These are phyloP conservation scores for Pythium sukuiense DNA, from an alignment of 352 stramenopile species.

Conservation along the genomic window DNA sequence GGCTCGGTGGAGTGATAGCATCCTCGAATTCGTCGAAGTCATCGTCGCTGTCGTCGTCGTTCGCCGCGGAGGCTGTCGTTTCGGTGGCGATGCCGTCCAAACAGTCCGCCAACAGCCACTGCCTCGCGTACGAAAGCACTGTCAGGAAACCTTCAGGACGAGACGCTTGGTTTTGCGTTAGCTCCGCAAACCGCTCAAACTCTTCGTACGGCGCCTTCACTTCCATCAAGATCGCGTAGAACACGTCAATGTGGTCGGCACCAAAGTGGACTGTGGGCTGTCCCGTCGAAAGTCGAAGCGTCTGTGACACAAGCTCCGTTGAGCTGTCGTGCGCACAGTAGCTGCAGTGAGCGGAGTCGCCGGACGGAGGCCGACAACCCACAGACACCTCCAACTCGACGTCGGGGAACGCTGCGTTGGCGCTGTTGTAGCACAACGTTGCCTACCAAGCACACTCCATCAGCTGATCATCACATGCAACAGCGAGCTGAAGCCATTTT, in stretches of 20 bases:
- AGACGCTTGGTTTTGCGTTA: slow-evolving; percentile 76
- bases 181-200: slow-evolving; percentile 65
- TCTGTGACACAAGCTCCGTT: background rate
- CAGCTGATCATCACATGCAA: background rate
- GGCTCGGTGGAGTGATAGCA: slow-evolving; percentile 80
- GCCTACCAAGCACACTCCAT: slow-evolving; percentile 21
- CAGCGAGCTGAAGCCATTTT: background rate
- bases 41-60: slow-evolving; percentile 58
- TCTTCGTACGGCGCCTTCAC: slow-evolving; percentile 87
- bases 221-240: slow-evolving; percentile 86
- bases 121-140: slow-evolving; percentile 83
- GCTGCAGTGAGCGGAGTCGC: slow-evolving; percentile 15
- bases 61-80: slow-evolving; percentile 3
- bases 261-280: slow-evolving; percentile 75
- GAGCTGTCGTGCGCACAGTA: slow-evolving; percentile 18
- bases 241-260: slow-evolving; percentile 76
- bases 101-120: slow-evolving; percentile 82
- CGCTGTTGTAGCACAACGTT: slow-evolving; percentile 74
- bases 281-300: background rate
- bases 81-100: slow-evolving; percentile 51
- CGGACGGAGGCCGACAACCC: slow-evolving; percentile 32
- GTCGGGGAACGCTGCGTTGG: slow-evolving; percentile 77
- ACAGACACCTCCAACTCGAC: slow-evolving; percentile 77
- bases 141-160: slow-evolving; percentile 82
- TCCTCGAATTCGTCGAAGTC: slow-evolving; percentile 88